These are phyloP conservation scores for Ramalina intermedia DNA, from an alignment of 495 filamentous ascomycete genomes.

Conservation along the genomic window DNA sequence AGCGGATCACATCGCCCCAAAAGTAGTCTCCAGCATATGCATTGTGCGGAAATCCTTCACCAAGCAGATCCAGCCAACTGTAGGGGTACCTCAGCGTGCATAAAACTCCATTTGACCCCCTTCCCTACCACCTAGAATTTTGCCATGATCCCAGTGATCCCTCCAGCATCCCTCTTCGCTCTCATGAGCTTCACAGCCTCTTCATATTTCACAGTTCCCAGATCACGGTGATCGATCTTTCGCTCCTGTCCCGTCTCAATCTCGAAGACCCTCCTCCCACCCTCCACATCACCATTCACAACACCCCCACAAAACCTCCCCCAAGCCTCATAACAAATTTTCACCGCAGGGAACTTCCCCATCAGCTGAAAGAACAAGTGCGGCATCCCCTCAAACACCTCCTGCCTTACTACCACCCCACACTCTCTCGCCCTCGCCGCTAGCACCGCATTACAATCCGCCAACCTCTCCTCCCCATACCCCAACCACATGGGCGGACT, in stretches of 20 bases:
- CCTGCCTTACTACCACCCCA: no score
- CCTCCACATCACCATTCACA: conserved; percentile 17
- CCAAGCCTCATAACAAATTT: conserved; percentile 39
- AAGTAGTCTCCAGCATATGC: no score
- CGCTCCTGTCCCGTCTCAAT: conserved; percentile 39
- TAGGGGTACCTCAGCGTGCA: no score
- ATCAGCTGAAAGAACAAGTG: no score
- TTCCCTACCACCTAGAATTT: not conserved
- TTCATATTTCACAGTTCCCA: not conserved
- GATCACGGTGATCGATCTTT: conserved; percentile 22
- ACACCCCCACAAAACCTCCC: conserved; percentile 37
- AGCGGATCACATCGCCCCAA: no score
- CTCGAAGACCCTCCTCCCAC: conserved; percentile 36
- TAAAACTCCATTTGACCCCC: no score
- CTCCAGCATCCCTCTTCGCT: not conserved
- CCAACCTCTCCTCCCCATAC: conserved; percentile 65
- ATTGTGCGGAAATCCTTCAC: no score
- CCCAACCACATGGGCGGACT: conserved; percentile 17
- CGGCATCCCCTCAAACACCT: no score
- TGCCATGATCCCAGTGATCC: not conserved
- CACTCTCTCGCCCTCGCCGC: conserved; percentile 18
- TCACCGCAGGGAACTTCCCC: no score
- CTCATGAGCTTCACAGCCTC: not conserved
- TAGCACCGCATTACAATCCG: conserved; percentile 53
- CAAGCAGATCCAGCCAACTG: no score